Base-by-base conservation (phyloP, 257 asterid genomes). In the Scutellaria galericulata region DNA sequence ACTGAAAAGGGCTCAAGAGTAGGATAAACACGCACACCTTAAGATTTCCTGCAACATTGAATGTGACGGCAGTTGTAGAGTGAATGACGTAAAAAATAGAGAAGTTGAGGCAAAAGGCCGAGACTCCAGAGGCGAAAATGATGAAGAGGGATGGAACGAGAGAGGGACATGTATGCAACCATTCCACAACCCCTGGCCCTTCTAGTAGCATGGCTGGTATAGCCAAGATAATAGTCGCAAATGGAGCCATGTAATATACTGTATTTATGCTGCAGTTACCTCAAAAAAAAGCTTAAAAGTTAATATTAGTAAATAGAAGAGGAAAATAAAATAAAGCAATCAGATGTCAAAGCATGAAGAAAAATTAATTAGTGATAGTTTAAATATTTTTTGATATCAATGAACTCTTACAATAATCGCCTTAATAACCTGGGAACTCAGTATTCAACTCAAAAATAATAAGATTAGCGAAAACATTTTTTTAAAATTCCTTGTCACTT, bases 41-140 rank as follows among this genome's bases (percentile, higher is more conserved):
- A 9, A 94, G 95, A 75, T 94, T 94, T 86, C 99, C 99, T 6
- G 99, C 99, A 62, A 94, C 99, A 71, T 94, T 94, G 84, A 94
- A 94, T 66, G 99, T 94, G 63, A 94, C 98, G 12, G 99, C 99
- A 45, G 97, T 89, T 8, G 99, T 94, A 51, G 99, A 91, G 86
- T 92, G 99, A 70, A 93, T 93, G 68, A 93, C 98, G 40, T 93
- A 93, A 76, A 93, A 93, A 80, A 93, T 93, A 7, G 97, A 94
- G 82, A 94, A 94, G 81, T 92, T 94, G 62, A 94, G 94, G 80
- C 96, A 94, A 74, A 94, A 94, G 46, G 98, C 99, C 37, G 84
- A n/a, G 60, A 94, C 90, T n/a, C 99, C 99, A 27, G 99, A 94
- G 37, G 95, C 92, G 56, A 94, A 78, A 66, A 91, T 94, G 75